Evolutionary conservation across 106 monocot species (phyloP).

Genomic region (Apostasia ramifera): DNA sequence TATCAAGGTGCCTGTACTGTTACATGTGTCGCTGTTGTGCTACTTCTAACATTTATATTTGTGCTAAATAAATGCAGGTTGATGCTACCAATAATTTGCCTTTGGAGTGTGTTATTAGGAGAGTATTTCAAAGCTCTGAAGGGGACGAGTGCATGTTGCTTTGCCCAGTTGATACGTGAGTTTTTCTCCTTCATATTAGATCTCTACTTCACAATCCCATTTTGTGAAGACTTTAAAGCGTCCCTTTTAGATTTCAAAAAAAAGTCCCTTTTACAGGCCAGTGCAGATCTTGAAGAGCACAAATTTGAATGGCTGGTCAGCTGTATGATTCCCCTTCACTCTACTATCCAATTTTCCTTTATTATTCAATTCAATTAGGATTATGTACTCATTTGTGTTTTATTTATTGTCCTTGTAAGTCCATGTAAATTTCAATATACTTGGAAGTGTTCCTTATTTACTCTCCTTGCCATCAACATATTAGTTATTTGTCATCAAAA

Average conservation of each 20-base stretch:
- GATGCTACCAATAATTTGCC: slow-evolving; percentile 81
- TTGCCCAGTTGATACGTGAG: slow-evolving; percentile 94
- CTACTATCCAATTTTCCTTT: neutral
- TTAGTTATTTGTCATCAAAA: too few relatives aligned
- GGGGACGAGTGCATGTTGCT: slow-evolving; percentile 94
- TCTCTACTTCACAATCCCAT: neutral
- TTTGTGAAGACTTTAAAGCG: too few relatives aligned
- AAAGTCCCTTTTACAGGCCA: slow-evolving; percentile 55
- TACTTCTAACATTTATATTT: neutral
- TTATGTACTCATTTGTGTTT: neutral
- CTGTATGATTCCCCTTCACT: slow-evolving; percentile 46
- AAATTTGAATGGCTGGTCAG: slow-evolving; percentile 89
- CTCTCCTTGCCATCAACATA: too few relatives aligned
- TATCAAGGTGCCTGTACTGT: neutral
- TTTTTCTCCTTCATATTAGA: neutral
- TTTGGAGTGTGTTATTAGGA: slow-evolving; percentile 86
- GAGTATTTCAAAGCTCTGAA: slow-evolving; percentile 73
- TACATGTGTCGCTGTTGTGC: neutral
- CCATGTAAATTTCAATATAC: too few relatives aligned
- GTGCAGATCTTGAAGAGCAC: slow-evolving; percentile 92
- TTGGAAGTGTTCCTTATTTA: too few relatives aligned
- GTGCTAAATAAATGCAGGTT: slow-evolving; percentile 40
- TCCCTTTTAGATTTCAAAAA: neutral
- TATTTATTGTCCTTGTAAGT: neutral
- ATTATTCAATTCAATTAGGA: neutral